These are phyloP conservation scores for Saprolegnia diclina DNA, from an alignment of 352 stramenopile genomes.

Conservation along the genomic window DNA sequence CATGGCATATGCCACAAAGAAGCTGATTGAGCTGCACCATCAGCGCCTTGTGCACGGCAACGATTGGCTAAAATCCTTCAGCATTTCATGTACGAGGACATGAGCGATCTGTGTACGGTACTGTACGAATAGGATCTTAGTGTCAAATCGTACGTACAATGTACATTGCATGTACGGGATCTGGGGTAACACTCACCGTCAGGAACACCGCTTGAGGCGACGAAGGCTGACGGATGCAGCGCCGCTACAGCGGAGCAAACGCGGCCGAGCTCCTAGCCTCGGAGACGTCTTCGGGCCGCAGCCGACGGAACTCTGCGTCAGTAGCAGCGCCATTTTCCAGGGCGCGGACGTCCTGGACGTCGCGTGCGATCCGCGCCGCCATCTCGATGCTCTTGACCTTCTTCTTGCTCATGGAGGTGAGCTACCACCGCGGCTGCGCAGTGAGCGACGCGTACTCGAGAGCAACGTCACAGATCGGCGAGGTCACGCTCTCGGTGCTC, in stretches of 20 bases:
- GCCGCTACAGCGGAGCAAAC: constrained; percentile 21
- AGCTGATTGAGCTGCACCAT: neutral
- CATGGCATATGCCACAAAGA: no score
- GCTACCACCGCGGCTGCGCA: constrained; percentile 23
- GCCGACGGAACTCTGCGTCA: neutral
- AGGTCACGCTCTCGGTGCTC: constrained; percentile 11
- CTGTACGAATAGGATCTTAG: neutral
- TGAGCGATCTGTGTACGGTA: neutral
- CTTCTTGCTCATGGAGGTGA: constrained; percentile 18
- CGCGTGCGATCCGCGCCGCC: neutral
- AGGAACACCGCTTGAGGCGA: neutral
- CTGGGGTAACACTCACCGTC: neutral
- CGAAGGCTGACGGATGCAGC: constrained; percentile 17
- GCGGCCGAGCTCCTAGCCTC: constrained; percentile 2
- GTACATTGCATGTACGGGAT: neutral
- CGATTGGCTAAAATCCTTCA: neutral
- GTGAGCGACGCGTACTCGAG: constrained; percentile 22
- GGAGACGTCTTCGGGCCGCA: neutral
- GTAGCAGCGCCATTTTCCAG: neutral
- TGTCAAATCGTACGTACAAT: neutral
- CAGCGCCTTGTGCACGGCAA: neutral
- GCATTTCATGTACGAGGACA: neutral
- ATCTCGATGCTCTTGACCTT: constrained; percentile 15
- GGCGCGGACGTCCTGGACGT: neutral
- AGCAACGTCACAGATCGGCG: constrained; percentile 19